phyloP scores from a whole-genome alignment of 768 basidiomycete species.

The Pleurotus cornucopiae region DNA sequence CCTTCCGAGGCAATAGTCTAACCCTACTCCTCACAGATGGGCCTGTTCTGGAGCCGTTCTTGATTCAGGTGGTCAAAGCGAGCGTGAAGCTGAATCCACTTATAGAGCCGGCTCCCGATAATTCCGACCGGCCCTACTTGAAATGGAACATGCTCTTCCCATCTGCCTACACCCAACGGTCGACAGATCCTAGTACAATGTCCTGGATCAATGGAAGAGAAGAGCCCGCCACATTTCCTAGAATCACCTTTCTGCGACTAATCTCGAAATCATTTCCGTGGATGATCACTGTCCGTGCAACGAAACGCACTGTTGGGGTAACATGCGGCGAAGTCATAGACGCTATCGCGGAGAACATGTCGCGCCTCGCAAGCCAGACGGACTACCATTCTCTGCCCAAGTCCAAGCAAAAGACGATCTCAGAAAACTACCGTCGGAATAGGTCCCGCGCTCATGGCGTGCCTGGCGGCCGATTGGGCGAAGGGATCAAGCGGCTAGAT shows the following conservation, averaged over 20 bases:
- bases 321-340: constrained; percentile 68
- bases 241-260: constrained; percentile 46
- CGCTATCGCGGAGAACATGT: constrained; percentile 44
- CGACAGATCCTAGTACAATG: constrained; percentile 50
- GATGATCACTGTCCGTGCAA: constrained; percentile 45
- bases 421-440: constrained; percentile 58
- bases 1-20: not conserved
- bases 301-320: constrained; percentile 44
- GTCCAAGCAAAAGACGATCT: constrained; percentile 36
- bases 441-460: constrained; percentile 59
- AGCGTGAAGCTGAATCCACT: constrained; percentile 57
- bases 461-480: constrained; percentile 64
- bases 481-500: constrained; percentile 63
- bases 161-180: constrained; percentile 56
- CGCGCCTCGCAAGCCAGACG: constrained; percentile 41
- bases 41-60: constrained; percentile 64
- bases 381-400: constrained; percentile 45
- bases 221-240: constrained; percentile 64
- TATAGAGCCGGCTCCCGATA: constrained; percentile 39
- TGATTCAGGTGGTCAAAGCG: constrained; percentile 46
- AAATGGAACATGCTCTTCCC: constrained; percentile 75
- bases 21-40: constrained; percentile 41
- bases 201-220: constrained; percentile 68
- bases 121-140: constrained; percentile 44
- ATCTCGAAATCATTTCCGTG: constrained; percentile 54